Evolutionary conservation across 352 stramenopile genomes (phyloP), one percentile per base, ranked within the genome.

Genomic region (Globisporangium nodosum): DNA sequence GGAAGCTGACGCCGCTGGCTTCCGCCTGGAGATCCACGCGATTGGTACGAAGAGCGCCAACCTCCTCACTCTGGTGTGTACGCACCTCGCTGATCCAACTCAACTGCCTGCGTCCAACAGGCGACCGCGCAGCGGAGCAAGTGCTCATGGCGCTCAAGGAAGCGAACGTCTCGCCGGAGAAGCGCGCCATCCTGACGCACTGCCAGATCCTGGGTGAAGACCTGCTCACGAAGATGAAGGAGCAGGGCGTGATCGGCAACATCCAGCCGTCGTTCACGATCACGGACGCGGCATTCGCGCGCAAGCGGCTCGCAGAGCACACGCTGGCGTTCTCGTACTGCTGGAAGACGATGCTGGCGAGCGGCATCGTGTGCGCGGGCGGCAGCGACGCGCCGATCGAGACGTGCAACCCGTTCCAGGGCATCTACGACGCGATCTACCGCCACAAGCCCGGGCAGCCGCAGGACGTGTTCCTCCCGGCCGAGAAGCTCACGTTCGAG

Each of bases 211-310:
- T 96, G 12, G 78, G 78, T 5, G 63, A 70, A 45, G 81, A 96
- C 39, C 51, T 94, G 20, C 78, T 96, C 27, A 37, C 58, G 6
- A 56, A 79, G 31, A 96, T 96, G 88, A 66, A 64, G 18, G 61
- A 74, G 0, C 76, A 87, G 51, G 84, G 85, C 5, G 85, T 94
- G 40, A 92, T 96, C 21, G 87, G 68, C 46, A 91, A 96, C 64
- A 88, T 96, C 52, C 87, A 96, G 61, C 87, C 87, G 21, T 94
- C 85, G 7, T 96, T 96, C 53, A 81, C 87, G 6, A 82, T 94
- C 56, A 96, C 87, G 30, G 88, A 96, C 58, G 85, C 85, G 54
- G 60, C 73, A 12, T 96, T 90, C 58, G 83, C 86, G 9, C 68
- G 77, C 60, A 92, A 95, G 57, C 81, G 88, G 3, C 67, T 97